Percentiles rank a stretch among this genome's conserved stretches.
These are phyloP conservation scores for Clarireedia homoeocarpa DNA, from an alignment of 2,329 filamentous ascomycete species.

Conservation along the genomic window DNA sequence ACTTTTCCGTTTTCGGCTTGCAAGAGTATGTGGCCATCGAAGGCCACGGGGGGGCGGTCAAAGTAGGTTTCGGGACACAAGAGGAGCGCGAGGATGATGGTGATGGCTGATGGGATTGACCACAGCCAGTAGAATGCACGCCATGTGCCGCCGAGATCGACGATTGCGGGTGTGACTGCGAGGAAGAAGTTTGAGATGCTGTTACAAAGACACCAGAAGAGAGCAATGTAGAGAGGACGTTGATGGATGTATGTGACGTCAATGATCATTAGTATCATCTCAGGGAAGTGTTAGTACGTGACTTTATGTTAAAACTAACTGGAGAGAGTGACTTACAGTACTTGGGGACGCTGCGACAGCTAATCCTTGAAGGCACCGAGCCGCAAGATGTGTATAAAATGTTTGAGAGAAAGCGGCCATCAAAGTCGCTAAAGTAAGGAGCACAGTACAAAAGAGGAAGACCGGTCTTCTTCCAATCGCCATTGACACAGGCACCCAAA, in stretches of 20 bases:
- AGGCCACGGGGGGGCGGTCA: conserved; percentile 34
- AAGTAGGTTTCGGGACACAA: conserved; percentile 35
- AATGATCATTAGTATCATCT: conserved; percentile 27
- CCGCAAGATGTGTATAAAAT: neutral
- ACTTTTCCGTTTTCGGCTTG: conserved; percentile 34
- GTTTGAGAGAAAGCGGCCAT: neutral
- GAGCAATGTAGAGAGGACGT: conserved; percentile 29
- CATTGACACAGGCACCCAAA: conserved; percentile 33
- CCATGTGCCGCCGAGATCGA: conserved; percentile 27
- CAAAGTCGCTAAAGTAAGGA: conserved; percentile 24
- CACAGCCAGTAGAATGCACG: conserved; percentile 29
- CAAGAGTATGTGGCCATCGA: conserved; percentile 33
- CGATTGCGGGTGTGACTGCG: conserved; percentile 25
- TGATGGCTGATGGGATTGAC: conserved; percentile 22
- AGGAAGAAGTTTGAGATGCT: conserved; percentile 24
- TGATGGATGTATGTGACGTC: conserved; percentile 35
- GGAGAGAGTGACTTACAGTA: neutral
- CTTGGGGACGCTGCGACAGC: neutral
- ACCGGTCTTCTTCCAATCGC: conserved; percentile 33
- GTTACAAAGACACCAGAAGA: conserved; percentile 30
- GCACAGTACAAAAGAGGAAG: conserved; percentile 26
- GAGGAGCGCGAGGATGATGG: conserved; percentile 27
- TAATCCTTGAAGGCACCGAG: neutral
- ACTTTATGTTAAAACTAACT: neutral
- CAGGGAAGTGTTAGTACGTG: neutral